Evolutionary conservation across 2,329 filamentous ascomycete genomes (phyloP).

Genomic region (Stemphylium beticola): DNA sequence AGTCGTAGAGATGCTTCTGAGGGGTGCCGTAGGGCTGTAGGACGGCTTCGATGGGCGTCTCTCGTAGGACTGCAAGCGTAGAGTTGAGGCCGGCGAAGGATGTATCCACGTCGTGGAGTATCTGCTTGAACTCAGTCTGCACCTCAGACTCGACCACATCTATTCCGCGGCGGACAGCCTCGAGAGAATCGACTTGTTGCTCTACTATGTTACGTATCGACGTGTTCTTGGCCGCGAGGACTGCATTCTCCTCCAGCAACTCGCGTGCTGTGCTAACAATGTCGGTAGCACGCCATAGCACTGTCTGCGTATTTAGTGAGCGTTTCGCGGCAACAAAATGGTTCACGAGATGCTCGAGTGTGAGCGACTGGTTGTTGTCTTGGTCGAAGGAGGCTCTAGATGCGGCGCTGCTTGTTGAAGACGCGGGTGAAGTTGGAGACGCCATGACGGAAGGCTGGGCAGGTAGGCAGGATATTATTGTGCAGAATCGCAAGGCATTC

Average conservation of each 20-base stretch:
- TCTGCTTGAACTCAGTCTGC: constrained; percentile 56
- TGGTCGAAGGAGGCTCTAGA: constrained; percentile 32
- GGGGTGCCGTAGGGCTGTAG: constrained; percentile 61
- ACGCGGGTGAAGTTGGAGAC: constrained; percentile 51
- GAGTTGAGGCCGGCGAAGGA: constrained; percentile 68
- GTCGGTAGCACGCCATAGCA: constrained; percentile 85
- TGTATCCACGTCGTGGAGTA: constrained; percentile 70
- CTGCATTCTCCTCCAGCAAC: constrained; percentile 78
- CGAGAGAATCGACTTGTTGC: constrained; percentile 53
- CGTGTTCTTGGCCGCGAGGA: constrained; percentile 64
- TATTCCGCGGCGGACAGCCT: constrained; percentile 53
- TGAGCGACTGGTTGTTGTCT: constrained; percentile 46
- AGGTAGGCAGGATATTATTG: neutral
- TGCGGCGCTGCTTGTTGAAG: constrained; percentile 46
- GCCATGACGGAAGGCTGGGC: constrained; percentile 29
- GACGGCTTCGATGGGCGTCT: constrained; percentile 67
- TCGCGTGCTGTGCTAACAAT: constrained; percentile 77
- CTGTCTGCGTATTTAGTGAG: constrained; percentile 80
- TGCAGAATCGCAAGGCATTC: neutral
- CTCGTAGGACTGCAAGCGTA: constrained; percentile 69
- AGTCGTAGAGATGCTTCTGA: constrained; percentile 72
- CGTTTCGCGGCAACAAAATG: constrained; percentile 88
- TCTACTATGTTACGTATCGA: constrained; percentile 52
- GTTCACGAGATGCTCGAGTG: constrained; percentile 78
- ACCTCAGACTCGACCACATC: constrained; percentile 51